These are phyloP conservation scores for Lactarius hengduanensis DNA, from an alignment of 768 basidiomycete genomes.

Conservation along the genomic window DNA sequence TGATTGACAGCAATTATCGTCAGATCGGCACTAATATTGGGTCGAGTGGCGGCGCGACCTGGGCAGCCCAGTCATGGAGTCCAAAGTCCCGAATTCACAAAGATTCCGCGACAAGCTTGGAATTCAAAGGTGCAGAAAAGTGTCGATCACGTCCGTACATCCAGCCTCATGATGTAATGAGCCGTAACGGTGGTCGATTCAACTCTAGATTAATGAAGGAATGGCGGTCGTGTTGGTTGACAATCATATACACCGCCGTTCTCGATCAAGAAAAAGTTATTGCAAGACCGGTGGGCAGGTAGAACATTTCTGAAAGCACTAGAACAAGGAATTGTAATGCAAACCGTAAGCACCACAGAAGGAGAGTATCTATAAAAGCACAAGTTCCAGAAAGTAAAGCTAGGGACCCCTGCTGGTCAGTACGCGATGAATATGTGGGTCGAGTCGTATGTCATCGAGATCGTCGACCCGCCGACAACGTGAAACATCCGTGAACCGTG, in stretches of 20 bases:
- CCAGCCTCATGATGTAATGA: conserved; percentile 20
- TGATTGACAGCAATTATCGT: neutral
- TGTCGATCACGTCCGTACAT: conserved; percentile 14
- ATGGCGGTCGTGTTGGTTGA: neutral
- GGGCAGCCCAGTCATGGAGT: neutral
- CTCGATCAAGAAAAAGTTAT: neutral
- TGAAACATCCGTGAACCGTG: neutral
- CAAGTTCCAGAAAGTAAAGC: neutral
- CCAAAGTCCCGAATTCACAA: conserved; percentile 1
- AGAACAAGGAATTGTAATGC: conserved; percentile 3
- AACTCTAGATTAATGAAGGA: conserved; percentile 4
- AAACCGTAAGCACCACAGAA: neutral
- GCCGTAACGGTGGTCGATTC: neutral
- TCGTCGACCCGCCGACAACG: conserved; percentile 1
- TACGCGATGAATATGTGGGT: neutral
- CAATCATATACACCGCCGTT: neutral
- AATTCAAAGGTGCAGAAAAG: conserved; percentile 13
- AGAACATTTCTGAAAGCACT: neutral
- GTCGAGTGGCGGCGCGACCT: too few species aligned
- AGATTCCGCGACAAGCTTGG: conserved; percentile 5
- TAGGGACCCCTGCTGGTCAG: neutral
- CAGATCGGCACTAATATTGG: neutral
- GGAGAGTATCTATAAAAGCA: neutral
- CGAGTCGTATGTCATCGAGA: neutral
- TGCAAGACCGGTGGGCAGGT: neutral